Base-by-base conservation (phyloP, 352 stramenopile species). In the Phytophthora sp. region DNA sequence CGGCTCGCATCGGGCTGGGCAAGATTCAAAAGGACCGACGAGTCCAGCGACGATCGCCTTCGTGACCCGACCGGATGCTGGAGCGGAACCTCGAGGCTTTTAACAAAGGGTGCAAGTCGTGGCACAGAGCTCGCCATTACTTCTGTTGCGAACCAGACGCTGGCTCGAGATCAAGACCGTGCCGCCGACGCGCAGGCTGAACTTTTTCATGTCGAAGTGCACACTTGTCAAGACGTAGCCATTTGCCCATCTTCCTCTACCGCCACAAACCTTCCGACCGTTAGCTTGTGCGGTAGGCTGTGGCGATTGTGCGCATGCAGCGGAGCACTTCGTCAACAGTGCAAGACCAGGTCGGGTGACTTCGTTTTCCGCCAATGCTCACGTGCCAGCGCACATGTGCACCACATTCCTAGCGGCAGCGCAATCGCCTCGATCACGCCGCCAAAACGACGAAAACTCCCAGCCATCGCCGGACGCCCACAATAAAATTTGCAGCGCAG, bases 321-420 rank as follows among this genome's bases (percentile, higher is more conserved):
- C 38, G 12, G 34, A 39, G 1, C 27, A 39, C 44, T 52, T 39
- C 26, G 38, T 50, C 51, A 45, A 20, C 18, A 54, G 58, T 56
- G n/a, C 42, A 66, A 61, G 58, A 61, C 39, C 42, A 45, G 27
- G 52, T 44, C 53, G n/a, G 18, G 4, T 8, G 24, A 32, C 34
- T n/a, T 57, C 27, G 15, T 41, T 55, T 54, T 51, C 28, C 41
- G n/a, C 63, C 63, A 72, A 67, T 72, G 57, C 37, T 26, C 18
- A 55, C 9, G 34, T 53, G 62, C 56, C 62, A 71, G 41, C 55
- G 30, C 54, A 71, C 30, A 15, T 15, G n/a, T 42, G 35, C 35
- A 42, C 23, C 2, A 8, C 7, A 30, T 10, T 34, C 15, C 28
- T 26, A n/a, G 20, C 13, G 37, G 30, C 27, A 12, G 15, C 35